phyloP scores from a whole-genome alignment of 2,329 filamentous ascomycete genomes.

The Aspergillus tanneri region DNA sequence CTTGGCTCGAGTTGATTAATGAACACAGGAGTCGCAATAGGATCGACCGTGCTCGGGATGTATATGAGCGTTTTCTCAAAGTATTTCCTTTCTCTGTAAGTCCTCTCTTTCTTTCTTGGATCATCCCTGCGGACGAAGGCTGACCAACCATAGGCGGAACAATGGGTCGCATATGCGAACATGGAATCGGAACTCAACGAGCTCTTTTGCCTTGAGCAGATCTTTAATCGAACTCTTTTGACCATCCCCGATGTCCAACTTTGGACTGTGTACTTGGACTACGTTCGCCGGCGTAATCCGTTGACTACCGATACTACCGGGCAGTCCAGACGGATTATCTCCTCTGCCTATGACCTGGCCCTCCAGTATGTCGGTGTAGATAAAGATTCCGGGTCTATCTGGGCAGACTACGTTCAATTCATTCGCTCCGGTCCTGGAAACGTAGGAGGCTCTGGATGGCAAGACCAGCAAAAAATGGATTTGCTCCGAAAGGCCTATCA shows the following conservation, averaged over 20 bases:
- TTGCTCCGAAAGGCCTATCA: slow-evolving; percentile 88
- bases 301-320: slow-evolving; percentile 76
- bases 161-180: slow-evolving; percentile 85
- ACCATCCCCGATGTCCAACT: slow-evolving; percentile 78
- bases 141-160: slow-evolving; percentile 67
- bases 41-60: slow-evolving; percentile 73
- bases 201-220: slow-evolving; percentile 72
- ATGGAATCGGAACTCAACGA: slow-evolving; percentile 89
- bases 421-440: slow-evolving; percentile 83
- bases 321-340: slow-evolving; percentile 73
- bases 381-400: slow-evolving; percentile 82
- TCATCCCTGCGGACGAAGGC: slow-evolving; percentile 14
- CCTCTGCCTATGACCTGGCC: slow-evolving; percentile 87
- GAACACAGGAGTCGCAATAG: slow-evolving; percentile 81
- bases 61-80: slow-evolving; percentile 83
- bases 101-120: slow-evolving; percentile 25
- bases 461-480: slow-evolving; percentile 98
- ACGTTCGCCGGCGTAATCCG: slow-evolving; percentile 88
- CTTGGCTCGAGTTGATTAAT: slow-evolving; percentile 83
- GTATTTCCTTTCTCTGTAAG: slow-evolving; percentile 89
- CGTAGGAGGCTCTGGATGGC: slow-evolving; percentile 84
- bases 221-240: slow-evolving; percentile 79
- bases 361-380: slow-evolving; percentile 87
- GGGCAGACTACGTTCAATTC: slow-evolving; percentile 94
- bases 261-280: slow-evolving; percentile 93